These are phyloP conservation scores for Globisporangium camurandrum DNA, from an alignment of 352 stramenopile species.

Conservation along the genomic window DNA sequence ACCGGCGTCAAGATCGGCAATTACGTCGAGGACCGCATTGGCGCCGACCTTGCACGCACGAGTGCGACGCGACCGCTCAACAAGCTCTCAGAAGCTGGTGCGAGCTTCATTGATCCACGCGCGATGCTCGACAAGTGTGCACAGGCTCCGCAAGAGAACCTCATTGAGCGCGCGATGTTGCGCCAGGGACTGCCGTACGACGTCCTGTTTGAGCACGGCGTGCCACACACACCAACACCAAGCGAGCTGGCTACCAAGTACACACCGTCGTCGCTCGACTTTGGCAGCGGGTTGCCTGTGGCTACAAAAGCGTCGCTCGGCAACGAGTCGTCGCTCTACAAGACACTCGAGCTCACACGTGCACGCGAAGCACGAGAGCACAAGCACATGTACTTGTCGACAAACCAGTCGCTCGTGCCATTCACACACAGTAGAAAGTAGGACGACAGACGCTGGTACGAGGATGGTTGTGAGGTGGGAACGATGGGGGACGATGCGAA, in stretches of 20 bases:
- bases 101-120: conserved; percentile 44
- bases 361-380: conserved; percentile 26
- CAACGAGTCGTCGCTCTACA: conserved; percentile 23
- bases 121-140: conserved; percentile 50
- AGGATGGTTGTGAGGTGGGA: no score
- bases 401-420: conserved; percentile 42
- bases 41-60: conserved; percentile 30
- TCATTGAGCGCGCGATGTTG: conserved; percentile 38
- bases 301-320: conserved; percentile 18
- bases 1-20: conserved; percentile 73
- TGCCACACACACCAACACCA: conserved; percentile 28
- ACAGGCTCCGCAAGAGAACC: conserved; percentile 40
- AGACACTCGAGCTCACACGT: conserved; percentile 36
- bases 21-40: conserved; percentile 77
- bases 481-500: no score
- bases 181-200: conserved; percentile 58
- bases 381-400: conserved; percentile 44
- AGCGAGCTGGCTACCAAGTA: conserved; percentile 46
- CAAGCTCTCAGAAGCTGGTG: conserved; percentile 36
- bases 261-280: conserved; percentile 44
- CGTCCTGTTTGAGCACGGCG: conserved; percentile 66
- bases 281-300: conserved; percentile 22
- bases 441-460: no score
- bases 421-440: conserved; percentile 8
- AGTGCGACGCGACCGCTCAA: conserved; percentile 31